Evolutionary conservation across 2,329 filamentous ascomycete genomes (phyloP).

Genomic region (Diplodia sapinea): DNA sequence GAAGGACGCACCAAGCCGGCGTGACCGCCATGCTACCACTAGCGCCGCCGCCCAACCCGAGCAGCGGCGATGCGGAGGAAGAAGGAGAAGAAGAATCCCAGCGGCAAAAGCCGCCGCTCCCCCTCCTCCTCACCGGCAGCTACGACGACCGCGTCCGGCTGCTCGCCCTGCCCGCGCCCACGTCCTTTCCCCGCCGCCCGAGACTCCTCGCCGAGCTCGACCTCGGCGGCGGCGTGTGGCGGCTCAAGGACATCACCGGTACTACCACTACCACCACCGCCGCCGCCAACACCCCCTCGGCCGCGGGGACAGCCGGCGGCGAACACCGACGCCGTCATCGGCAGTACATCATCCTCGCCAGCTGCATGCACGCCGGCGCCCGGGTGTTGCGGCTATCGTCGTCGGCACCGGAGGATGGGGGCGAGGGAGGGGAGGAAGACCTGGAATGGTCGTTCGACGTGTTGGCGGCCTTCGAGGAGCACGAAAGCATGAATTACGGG

Average conservation of each 20-base stretch:
- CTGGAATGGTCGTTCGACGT: conserved; percentile 67
- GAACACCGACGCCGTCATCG: neutral
- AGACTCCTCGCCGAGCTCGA: conserved; percentile 67
- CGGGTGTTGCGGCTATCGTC: conserved; percentile 62
- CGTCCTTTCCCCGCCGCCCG: conserved; percentile 43
- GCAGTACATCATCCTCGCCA: conserved; percentile 69
- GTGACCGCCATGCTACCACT: conserved; percentile 86
- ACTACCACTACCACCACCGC: too few species aligned
- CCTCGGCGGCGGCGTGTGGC: conserved; percentile 85
- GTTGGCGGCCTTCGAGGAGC: conserved; percentile 76
- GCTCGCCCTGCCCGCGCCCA: conserved; percentile 52
- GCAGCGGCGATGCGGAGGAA: neutral
- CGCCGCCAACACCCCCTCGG: neutral
- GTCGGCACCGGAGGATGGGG: conserved; percentile 29
- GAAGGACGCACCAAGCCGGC: conserved; percentile 75
- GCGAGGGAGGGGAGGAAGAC: conserved; percentile 36
- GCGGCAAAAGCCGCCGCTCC: conserved; percentile 36
- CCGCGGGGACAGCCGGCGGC: conserved; percentile 25
- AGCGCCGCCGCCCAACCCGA: conserved; percentile 3
- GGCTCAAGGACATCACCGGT: conserved; percentile 67
- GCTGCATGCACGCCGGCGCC: conserved; percentile 91
- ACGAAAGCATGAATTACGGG: conserved; percentile 94
- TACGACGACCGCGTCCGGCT: conserved; percentile 87
- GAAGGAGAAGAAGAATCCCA: conserved; percentile 6
- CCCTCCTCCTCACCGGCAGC: conserved; percentile 78